phyloP scores from a whole-genome alignment of 2,329 filamentous ascomycete species.

The Aspergillus phoenicis region DNA sequence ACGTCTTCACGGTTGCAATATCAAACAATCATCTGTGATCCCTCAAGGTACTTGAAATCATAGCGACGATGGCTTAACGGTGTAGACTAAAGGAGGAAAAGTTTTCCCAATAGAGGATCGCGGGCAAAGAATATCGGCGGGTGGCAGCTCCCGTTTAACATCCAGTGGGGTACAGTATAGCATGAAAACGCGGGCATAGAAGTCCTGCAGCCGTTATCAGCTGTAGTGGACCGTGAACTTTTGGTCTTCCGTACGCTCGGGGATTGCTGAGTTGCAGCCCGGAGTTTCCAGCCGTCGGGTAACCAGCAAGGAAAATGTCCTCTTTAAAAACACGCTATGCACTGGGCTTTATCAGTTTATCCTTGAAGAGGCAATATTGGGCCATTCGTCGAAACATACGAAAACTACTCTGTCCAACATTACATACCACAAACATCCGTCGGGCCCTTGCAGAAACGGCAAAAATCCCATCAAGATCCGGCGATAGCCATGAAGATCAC shows the following conservation, averaged over 20 bases:
- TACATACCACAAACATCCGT: conserved; percentile 20
- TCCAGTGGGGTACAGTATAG: not conserved
- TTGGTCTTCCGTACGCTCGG: not conserved
- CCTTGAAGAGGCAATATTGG: not conserved
- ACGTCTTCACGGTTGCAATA: not conserved
- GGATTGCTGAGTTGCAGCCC: not conserved
- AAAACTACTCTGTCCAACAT: conserved; percentile 21
- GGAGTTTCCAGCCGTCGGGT: not conserved
- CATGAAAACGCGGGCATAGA: not conserved
- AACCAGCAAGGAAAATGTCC: not conserved
- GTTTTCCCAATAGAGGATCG: not conserved
- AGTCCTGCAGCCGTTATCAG: not conserved
- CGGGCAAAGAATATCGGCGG: not conserved
- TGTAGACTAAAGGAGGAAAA: not conserved
- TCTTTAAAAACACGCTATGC: not conserved
- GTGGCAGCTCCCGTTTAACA: not conserved
- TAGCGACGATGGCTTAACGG: not conserved
- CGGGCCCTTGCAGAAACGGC: conserved; percentile 27
- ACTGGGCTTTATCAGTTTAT: not conserved
- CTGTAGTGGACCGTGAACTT: not conserved
- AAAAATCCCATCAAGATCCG: conserved; percentile 16
- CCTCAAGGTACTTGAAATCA: not conserved
- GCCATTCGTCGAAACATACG: conserved; percentile 1
- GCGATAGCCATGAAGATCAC: conserved; percentile 15
- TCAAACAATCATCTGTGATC: not conserved